These are phyloP conservation scores for Penstemon newberryi DNA, from an alignment of 257 asterid genomes.

Conservation along the genomic window DNA sequence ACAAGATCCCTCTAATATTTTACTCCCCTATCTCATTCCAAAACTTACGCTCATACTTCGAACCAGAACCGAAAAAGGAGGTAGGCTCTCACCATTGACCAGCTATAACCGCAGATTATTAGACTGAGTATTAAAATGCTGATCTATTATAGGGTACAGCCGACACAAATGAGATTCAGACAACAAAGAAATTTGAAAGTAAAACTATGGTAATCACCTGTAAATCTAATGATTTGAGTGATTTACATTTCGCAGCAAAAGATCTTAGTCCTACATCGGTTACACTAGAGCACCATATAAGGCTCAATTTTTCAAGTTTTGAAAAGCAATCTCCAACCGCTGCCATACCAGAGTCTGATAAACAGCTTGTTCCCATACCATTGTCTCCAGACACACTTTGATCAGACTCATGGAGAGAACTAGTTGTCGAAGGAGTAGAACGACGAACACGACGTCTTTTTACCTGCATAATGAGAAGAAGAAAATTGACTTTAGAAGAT, in stretches of 20 bases:
- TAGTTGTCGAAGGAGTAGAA: constrained; percentile 36
- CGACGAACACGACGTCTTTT: constrained; percentile 49
- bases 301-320: constrained; percentile 77
- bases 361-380: constrained; percentile 46
- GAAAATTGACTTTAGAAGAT: constrained; percentile 21
- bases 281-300: constrained; percentile 79
- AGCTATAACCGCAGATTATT: not conserved
- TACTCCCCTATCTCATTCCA: constrained; percentile 3
- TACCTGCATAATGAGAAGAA: constrained; percentile 41
- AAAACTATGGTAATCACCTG: constrained; percentile 55
- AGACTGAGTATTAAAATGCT: constrained; percentile 9
- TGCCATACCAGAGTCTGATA: constrained; percentile 77
- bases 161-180: not conserved
- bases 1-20: not conserved
- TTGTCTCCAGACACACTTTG: constrained; percentile 43
- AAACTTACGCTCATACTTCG: not conserved
- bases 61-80: not conserved
- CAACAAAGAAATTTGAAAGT: not conserved
- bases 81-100: not conserved
- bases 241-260: constrained; percentile 59
- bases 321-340: constrained; percentile 62
- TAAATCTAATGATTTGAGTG: constrained; percentile 67
- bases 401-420: constrained; percentile 38
- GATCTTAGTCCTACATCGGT: constrained; percentile 69
- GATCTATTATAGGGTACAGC: constrained; percentile 19